Evolutionary conservation across 768 basidiomycete species (phyloP), one percentile per base, ranked within the genome.

Genomic region (Hypholoma fasciculare): DNA sequence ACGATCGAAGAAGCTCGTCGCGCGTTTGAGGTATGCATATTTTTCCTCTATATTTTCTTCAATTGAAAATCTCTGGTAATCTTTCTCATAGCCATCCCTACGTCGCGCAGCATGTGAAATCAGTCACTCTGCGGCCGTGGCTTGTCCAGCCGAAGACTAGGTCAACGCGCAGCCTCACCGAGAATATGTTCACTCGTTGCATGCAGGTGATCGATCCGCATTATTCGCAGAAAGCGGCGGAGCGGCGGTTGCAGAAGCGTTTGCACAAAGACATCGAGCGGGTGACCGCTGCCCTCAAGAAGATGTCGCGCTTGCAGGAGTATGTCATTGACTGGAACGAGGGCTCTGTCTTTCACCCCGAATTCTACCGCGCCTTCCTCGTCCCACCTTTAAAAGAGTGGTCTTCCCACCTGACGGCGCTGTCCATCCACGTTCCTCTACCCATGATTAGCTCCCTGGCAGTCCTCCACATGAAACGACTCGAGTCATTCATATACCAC

Each of bases 251-350:
- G 9, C 65, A 68, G 49, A 72, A 74, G 54, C 74, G 76, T 4
- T 42, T 80, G 37, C 52, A 61, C 42, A 78, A 77, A 61, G 76
- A 78, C 47, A 73, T 72, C 7, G 61, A 54, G 4, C 69, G 66
- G 39, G 62, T 81, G 50, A 67, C 67, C 8, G 65, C 71, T 11
- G 70, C 75, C 0, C 69, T 80, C 16, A 58, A 61, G 36, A 63
- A 58, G 1, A 71, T 81, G 59, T 61, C 57, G 11, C 63, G 73
- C 8, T 65, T 80, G 11, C 59, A 70, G 27, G 72, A 72, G 50
- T 81, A 78, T 64, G 64, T 62, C 13, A 65, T 82, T 20, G 68
- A 68, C n/a, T 81, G 78, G 75, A 71, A 77, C 42, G 73, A 74
- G 30, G 63, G 67, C 19, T 44, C 55, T 4, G 63, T 59, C 0